A percentile compares a stretch with the other conserved stretches of the same genome.
These are phyloP conservation scores for Trypanosoma melophagium DNA, from an alignment of 208 protist species.

Conservation along the genomic window DNA sequence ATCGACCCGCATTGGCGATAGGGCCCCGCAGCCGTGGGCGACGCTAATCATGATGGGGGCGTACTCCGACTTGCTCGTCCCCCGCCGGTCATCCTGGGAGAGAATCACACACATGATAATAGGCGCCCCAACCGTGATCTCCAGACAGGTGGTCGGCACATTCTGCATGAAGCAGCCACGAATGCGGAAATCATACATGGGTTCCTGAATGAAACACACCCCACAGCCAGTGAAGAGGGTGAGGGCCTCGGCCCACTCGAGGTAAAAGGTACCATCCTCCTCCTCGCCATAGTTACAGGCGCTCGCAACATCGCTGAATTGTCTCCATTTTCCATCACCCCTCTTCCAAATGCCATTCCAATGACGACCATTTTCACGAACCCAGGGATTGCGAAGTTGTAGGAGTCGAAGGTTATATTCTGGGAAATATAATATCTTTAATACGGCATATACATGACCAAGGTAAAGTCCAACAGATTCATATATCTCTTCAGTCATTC, in stretches of 20 bases:
- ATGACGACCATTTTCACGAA: constrained; percentile 16
- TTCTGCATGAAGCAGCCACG: constrained; percentile 71
- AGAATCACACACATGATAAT: constrained; percentile 62
- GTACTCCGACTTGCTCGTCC: constrained; percentile 56
- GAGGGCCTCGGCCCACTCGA: constrained; percentile 78
- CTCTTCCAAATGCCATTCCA: constrained; percentile 74
- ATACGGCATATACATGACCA: constrained; percentile 66
- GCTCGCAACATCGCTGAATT: constrained; percentile 46
- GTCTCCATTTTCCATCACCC: constrained; percentile 54
- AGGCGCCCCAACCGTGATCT: constrained; percentile 50
- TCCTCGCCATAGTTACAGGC: constrained; percentile 43
- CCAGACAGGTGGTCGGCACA: constrained; percentile 64
- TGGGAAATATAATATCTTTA: constrained; percentile 58
- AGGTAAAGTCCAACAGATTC: constrained; percentile 45
- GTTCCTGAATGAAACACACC: constrained; percentile 77
- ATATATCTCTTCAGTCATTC: constrained; percentile 54
- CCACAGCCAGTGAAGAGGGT: constrained; percentile 70
- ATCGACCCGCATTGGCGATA: constrained; percentile 54
- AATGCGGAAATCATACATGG: constrained; percentile 76
- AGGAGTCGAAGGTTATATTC: constrained; percentile 51
- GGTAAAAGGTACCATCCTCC: constrained; percentile 69
- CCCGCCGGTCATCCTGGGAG: constrained; percentile 77
- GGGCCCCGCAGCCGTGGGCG: constrained; percentile 51
- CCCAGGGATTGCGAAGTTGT: constrained; percentile 75
- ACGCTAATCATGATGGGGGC: constrained; percentile 81